Evolutionary conservation across 148 eudicot genomes (phyloP), one percentile per base, ranked within the genome.

Genomic region (Silene uniflora): DNA sequence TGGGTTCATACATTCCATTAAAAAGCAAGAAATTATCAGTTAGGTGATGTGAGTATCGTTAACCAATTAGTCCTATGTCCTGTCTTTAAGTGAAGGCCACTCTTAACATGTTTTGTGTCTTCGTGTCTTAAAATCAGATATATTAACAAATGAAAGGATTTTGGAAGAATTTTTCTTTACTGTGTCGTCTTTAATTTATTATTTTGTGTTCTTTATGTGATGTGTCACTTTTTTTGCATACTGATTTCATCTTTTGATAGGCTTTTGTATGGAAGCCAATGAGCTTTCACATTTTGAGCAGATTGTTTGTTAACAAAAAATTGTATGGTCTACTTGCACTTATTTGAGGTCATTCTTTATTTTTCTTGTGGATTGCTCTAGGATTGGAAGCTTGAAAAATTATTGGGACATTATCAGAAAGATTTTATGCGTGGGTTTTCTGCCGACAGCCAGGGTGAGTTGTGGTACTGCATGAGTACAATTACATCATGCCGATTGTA

Each of bases 321-420:
- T 39, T 75, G 64, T 16, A 11, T 29, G 64, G 66, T 42, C 62
- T 5, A 24, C 35, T 24, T 54, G 8, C 29, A 56, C 47, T 65
- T 44, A n/a, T 11, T 63, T 59, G 44, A 19, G 73, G 24, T 63
- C 62, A 25, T 66, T 73, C 10, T 27, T 39, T n/a, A 11, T 69
- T 63, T 29, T 72, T 64, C 62, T 27, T 65, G 14, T 54, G 68
- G 35, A 32, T 32, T 32, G 35, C 35, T 32, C 35, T 70, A 86
- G 88, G 88, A 86, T 77, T 69, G 64, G 81, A 86, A 80, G 74
- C 71, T 86, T 62, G 84, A 86, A 81, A 76, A 79, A 81, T 60
- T 81, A 27, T 72, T 86, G 79, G 88, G 86, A 42, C 81, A 86
- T 5, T 79, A 83, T 80, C 88, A 79, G 64, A 83, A 81, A 63